phyloP scores from a whole-genome alignment of 2,329 filamentous ascomycete species.

The Colletotrichum sublineola region DNA sequence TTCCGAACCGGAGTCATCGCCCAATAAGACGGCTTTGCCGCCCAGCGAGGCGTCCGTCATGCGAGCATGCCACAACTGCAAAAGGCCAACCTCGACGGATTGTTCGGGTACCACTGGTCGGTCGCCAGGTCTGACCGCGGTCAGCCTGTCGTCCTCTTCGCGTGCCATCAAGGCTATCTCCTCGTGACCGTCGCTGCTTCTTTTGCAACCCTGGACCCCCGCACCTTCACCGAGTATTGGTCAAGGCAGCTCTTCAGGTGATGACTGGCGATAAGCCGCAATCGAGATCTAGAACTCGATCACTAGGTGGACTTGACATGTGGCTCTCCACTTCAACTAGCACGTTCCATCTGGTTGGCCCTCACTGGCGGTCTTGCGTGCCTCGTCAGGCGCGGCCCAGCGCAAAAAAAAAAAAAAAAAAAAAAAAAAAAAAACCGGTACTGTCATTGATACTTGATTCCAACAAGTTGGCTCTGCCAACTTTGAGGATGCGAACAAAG shows the following conservation, averaged over 20 bases:
- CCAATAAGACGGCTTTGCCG: conserved; percentile 11
- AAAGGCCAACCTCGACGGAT: conserved; percentile 4
- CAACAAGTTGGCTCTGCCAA: background rate
- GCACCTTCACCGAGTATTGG: conserved; percentile 34
- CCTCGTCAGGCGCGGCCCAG: conserved; percentile 33
- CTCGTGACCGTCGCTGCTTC: conserved; percentile 29
- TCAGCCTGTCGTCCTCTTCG: conserved; percentile 13
- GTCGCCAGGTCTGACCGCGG: background rate
- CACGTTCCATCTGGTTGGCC: background rate
- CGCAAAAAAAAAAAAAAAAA: background rate
- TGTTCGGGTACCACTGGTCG: background rate
- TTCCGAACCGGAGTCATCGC: background rate
- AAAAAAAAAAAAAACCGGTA: background rate
- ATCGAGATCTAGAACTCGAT: conserved; percentile 22
- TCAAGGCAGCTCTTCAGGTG: conserved; percentile 18
- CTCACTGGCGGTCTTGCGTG: conserved; percentile 16
- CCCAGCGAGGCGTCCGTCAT: conserved; percentile 24
- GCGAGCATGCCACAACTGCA: conserved; percentile 32
- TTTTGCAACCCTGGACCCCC: conserved; percentile 28
- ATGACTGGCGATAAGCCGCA: conserved; percentile 29
- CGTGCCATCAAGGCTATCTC: conserved; percentile 29
- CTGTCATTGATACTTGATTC: background rate
- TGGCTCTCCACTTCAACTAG: background rate
- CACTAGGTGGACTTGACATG: conserved; percentile 17
- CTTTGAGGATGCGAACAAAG: background rate